Evolutionary conservation across 2,329 filamentous ascomycete species (phyloP).

Genomic region (Penicillium sp.): DNA sequence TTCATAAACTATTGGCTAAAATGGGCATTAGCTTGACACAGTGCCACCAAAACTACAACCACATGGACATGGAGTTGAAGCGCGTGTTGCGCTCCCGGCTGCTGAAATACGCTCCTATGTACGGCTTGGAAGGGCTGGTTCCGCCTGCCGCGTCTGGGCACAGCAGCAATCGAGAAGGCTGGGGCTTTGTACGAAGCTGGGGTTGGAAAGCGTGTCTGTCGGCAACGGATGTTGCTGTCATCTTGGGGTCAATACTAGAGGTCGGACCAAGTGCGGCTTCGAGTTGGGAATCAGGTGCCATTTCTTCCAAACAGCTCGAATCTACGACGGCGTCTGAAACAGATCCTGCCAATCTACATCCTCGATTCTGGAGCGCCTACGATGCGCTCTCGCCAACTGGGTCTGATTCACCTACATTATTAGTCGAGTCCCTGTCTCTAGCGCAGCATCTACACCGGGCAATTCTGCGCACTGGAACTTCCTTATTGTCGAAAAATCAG

Average conservation of each 20-base stretch:
- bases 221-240: constrained; percentile 88
- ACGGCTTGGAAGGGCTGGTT: constrained; percentile 90
- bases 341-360: constrained; percentile 32
- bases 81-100: constrained; percentile 78
- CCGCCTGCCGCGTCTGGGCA: constrained; percentile 70
- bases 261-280: constrained; percentile 57
- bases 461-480: constrained; percentile 88
- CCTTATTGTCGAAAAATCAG: constrained; percentile 86
- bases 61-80: constrained; percentile 98
- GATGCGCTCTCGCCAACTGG: constrained; percentile 50
- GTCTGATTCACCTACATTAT: constrained; percentile 44
- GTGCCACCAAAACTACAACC: constrained; percentile 91
- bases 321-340: constrained; percentile 20
- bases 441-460: constrained; percentile 88
- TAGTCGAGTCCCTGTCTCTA: constrained; percentile 73
- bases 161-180: constrained; percentile 76
- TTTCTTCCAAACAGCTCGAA: constrained; percentile 20
- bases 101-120: constrained; percentile 85
- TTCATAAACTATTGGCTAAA: constrained; percentile 93
- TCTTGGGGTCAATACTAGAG: constrained; percentile 87
- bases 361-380: constrained; percentile 57
- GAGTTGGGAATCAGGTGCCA: constrained; percentile 30
- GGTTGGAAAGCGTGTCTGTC: constrained; percentile 94
- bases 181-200: constrained; percentile 97
- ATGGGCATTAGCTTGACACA: constrained; percentile 95